Base-by-base conservation (phyloP, 2,329 filamentous ascomycete genomes). In the Colletotrichum tofieldiae region DNA sequence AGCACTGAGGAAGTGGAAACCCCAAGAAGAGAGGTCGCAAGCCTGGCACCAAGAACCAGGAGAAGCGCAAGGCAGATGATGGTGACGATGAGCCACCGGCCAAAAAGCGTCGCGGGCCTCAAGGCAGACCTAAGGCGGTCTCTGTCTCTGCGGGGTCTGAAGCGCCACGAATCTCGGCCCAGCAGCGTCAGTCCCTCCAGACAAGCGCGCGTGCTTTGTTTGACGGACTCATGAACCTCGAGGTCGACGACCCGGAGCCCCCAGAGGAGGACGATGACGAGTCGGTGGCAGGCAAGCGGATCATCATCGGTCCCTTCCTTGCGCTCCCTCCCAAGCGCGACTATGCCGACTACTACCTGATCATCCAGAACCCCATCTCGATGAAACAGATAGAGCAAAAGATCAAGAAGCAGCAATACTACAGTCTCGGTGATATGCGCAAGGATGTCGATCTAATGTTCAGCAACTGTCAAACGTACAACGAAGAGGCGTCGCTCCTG, bases 361-460 rank as follows among this genome's bases (percentile, higher is more conserved):
- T 98, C 81, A 99, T 99, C 81, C 90, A 93, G 79, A 93, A 92
- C 66, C 96, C 96, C 0, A 98, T 99, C 79, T 96, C 94, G 79
- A 98, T 98, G 93, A 96, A 98, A 77, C 92, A 95, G 81, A 98
- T 99, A 79, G 91, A 94, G 80, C 94, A 93, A 80, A 96, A 94
- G 86, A 98, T 99, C 85, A 98, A 98, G 86, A 96, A 94, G 83
- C 94, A 97, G 79, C 94, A 98, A 79, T 99, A 99, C 82, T 91
- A 90, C 76, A 93, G 89, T 78, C 84, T 98, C 73, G 91, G 90
- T 79, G 94, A 95, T 77, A 91, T 99, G 87, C 89, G 91, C 67
- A 91, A 90, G 76, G 97, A 99, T 79, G 92, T 99, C 74, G 90
- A 91, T 62, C 84, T 96, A 74, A 89, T 99, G 82, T 96, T 95